These are phyloP conservation scores for Ustilago nuda DNA, from an alignment of 1,284 basidiomycete genomes.

Conservation along the genomic window DNA sequence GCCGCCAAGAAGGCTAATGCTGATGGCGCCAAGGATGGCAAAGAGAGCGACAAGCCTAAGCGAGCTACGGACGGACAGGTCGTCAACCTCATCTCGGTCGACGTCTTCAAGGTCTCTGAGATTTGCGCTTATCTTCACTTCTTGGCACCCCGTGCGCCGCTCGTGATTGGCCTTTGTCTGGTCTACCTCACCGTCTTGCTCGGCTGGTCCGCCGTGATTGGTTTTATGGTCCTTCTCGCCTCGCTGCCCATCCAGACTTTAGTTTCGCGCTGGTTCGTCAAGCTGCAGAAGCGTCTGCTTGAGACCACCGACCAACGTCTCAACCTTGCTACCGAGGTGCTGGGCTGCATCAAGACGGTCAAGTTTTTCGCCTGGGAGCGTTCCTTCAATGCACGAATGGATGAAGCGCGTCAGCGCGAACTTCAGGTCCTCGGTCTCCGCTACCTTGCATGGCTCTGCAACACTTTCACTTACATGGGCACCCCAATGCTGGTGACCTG, in stretches of 20 bases:
- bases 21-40: conserved; percentile 16
- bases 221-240: conserved; percentile 65
- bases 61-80: conserved; percentile 72
- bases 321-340: conserved; percentile 73
- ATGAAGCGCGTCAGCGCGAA: conserved; percentile 71
- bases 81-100: conserved; percentile 73
- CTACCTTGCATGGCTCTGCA: conserved; percentile 70
- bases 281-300: conserved; percentile 71
- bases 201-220: conserved; percentile 72
- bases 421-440: conserved; percentile 70
- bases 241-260: conserved; percentile 63
- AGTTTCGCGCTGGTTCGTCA: conserved; percentile 71
- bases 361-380: conserved; percentile 76
- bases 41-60: conserved; percentile 34
- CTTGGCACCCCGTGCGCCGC: conserved; percentile 70
- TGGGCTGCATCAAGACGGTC: conserved; percentile 73
- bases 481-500: conserved; percentile 77
- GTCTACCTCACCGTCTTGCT: conserved; percentile 72
- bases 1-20: conserved; percentile 30
- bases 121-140: conserved; percentile 69
- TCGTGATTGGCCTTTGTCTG: conserved; percentile 72
- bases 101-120: conserved; percentile 71
- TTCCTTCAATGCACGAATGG: conserved; percentile 72
- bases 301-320: conserved; percentile 73
- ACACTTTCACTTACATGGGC: conserved; percentile 72